These are phyloP conservation scores for Monosiga brevicollis DNA, from an alignment of 78 protist species.

Conservation along the genomic window DNA sequence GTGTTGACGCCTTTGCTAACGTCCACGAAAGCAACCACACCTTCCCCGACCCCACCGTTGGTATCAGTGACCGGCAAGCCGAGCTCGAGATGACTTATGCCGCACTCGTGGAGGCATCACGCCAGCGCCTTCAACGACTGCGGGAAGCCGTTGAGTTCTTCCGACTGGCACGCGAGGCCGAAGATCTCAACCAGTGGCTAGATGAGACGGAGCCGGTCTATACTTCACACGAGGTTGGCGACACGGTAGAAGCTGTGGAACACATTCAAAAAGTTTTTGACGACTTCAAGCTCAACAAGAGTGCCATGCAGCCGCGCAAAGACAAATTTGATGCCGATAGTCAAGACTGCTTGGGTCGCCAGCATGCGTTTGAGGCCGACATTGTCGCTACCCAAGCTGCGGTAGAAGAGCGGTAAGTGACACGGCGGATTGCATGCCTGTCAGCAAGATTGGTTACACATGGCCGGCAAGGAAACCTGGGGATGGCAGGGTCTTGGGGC, in stretches of 20 bases:
- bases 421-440: background rate
- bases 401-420: background rate
- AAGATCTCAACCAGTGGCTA: background rate
- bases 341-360: background rate
- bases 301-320: too few species aligned
- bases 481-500: too few species aligned
- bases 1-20: background rate
- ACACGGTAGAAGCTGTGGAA: background rate
- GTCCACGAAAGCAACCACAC: too few species aligned
- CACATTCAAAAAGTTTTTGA: too few species aligned
- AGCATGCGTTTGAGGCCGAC: background rate
- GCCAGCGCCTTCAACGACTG: background rate
- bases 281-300: too few species aligned
- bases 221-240: background rate
- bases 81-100: background rate
- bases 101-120: background rate
- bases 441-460: background rate
- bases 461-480: too few species aligned
- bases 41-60: background rate
- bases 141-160: background rate
- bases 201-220: background rate
- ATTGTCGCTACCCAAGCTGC: background rate
- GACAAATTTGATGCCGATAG: background rate
- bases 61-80: background rate
- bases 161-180: background rate